Percentiles rank a stretch among this genome's conserved stretches.
These are phyloP conservation scores for Cyberlindnera subsufficiens DNA, from an alignment of 805 yeast genomes.

Conservation along the genomic window DNA sequence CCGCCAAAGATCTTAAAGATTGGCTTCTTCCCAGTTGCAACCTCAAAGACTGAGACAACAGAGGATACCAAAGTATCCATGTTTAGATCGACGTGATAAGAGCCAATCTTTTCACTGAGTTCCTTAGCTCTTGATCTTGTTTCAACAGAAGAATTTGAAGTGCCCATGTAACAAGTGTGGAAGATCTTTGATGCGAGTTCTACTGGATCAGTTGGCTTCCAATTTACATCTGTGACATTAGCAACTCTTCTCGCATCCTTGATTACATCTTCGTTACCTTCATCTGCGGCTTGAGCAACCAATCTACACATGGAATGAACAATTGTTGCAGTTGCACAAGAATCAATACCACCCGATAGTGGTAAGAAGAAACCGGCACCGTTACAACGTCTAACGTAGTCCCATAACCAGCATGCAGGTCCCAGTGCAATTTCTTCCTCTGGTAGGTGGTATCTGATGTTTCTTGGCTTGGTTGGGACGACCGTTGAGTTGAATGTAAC, in stretches of 20 bases:
- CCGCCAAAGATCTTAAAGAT: conserved; percentile 93
- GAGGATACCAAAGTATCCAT: conserved; percentile 83
- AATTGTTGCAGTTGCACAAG: conserved; percentile 95
- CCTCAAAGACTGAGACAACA: conserved; percentile 69
- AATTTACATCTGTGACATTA: conserved; percentile 40
- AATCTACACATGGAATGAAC: conserved; percentile 91
- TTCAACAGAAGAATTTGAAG: conserved; percentile 83
- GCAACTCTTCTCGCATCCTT: conserved; percentile 68
- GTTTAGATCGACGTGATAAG: conserved; percentile 86
- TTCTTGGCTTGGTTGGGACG: conserved; percentile 47
- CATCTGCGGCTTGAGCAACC: conserved; percentile 61
- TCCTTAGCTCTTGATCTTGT: conserved; percentile 80
- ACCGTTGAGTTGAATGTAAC: conserved; percentile 56
- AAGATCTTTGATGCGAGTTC: conserved; percentile 74
- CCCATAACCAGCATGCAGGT: conserved; percentile 99
- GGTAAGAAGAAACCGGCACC: conserved; percentile 93
- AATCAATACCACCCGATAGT: conserved; percentile 94
- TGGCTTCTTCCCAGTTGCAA: conserved; percentile 88
- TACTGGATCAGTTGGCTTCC: conserved; percentile 68
- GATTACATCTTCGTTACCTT: conserved; percentile 74
- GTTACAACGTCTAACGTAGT: conserved; percentile 83
- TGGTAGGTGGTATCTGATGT: conserved; percentile 65
- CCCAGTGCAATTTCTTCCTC: conserved; percentile 97
- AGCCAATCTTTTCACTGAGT: conserved; percentile 69
- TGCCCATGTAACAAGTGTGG: conserved; percentile 94